Base-by-base conservation (phyloP, 495 filamentous ascomycete species). In the Aspergillus affinis region DNA sequence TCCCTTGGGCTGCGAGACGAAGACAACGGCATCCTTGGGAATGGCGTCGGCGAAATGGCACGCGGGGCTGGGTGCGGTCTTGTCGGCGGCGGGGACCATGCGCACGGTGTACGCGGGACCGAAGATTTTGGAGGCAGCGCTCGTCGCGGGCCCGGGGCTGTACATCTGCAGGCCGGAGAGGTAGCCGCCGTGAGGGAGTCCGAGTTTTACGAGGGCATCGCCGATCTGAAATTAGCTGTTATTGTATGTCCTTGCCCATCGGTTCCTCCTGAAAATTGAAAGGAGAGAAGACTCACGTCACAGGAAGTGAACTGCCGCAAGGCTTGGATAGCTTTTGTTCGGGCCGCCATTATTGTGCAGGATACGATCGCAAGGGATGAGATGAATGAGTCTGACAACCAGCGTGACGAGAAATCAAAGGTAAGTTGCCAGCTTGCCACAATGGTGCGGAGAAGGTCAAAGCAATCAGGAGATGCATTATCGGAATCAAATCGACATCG, bases 71-170 rank as follows among this genome's bases (percentile, higher is more conserved):
- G 65, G 63, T 3, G 65, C 59, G 1, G 57, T 46, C 19, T 64
- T 61, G 61, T 71, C 68, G 0, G 59, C 51, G 4, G 58, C 59
- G 9, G 49, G 62, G 0, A 66, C 68, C 63, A 66, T 66, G 2
- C 80, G 75, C 17, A 87, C 83, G 1, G 82, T 86, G 53, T 84
- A 84, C 17, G 81, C 83, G 9, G 80, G 83, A 1, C 83, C 84
- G 41, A 85, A 72, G 18, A 85, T 81, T 65, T 83, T 84, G 51
- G 81, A 78, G 3, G 64, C 60, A 7, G 80, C 78, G 21, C 78
- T 75, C 72, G 81, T 79, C 29, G 77, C 71, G 21, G 23, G 23
- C 4, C 72, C 67, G 1, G 83, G 83, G 27, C 82, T 85, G 75
- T 79, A 86, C 78, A 86, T 78, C 48, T 75, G 82, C 55, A 86